Evolutionary conservation across 1,139 yeast genomes (phyloP).

Genomic region (Pichia sp.): DNA sequence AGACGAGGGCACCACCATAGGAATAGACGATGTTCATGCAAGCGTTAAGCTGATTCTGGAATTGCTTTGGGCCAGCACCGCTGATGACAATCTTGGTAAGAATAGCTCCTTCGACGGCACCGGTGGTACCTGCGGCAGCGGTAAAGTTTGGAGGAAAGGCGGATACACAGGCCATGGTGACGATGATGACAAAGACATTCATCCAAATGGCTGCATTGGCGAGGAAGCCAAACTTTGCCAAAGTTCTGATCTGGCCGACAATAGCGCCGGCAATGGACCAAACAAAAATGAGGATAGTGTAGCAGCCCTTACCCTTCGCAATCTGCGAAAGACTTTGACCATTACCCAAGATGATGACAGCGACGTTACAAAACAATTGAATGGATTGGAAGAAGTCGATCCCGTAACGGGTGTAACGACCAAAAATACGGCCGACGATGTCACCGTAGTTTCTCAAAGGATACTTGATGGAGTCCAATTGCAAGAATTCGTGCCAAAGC

Average conservation of each 20-base stretch:
- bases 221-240: constrained; percentile 38
- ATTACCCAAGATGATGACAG: constrained; percentile 38
- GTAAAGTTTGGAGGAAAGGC: constrained; percentile 35
- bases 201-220: constrained; percentile 44
- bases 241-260: constrained; percentile 40
- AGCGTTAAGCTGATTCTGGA: constrained; percentile 35
- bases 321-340: constrained; percentile 43
- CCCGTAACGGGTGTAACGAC: constrained; percentile 32
- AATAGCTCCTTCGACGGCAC: constrained; percentile 27
- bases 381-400: constrained; percentile 38
- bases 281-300: constrained; percentile 38
- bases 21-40: constrained; percentile 45
- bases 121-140: constrained; percentile 31
- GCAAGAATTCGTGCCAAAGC: constrained; percentile 15
- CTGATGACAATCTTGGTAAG: constrained; percentile 11
- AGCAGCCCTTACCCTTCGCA: constrained; percentile 38
- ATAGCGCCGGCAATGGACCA: constrained; percentile 43
- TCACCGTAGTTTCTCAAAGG: constrained; percentile 42
- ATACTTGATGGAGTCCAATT: constrained; percentile 39
- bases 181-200: constrained; percentile 39
- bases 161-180: constrained; percentile 41
- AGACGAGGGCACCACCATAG: constrained; percentile 46
- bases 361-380: constrained; percentile 42
- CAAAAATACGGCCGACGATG: constrained; percentile 37
- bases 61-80: constrained; percentile 25